Evolutionary conservation across 257 asterid species (phyloP).

Genomic region (Nicotiana paniculata): DNA sequence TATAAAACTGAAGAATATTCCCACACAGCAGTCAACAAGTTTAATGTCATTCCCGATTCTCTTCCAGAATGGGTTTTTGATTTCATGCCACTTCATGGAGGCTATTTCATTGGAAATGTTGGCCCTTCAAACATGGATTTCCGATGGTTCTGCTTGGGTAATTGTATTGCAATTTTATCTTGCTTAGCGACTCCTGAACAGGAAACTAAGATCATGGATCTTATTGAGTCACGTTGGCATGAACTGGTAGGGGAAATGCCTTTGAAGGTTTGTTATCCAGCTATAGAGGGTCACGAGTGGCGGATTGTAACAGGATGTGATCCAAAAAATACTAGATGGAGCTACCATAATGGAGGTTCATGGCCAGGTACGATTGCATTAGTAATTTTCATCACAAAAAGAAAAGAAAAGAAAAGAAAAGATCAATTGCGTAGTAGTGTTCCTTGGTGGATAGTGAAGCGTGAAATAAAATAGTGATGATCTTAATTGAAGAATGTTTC

Average conservation of each 20-base stretch:
- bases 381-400: too few relatives aligned
- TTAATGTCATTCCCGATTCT: constrained; percentile 48
- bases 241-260: constrained; percentile 57
- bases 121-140: constrained; percentile 50
- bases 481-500: background rate
- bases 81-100: constrained; percentile 43
- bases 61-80: constrained; percentile 52
- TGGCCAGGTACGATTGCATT: constrained; percentile 36
- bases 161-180: constrained; percentile 45
- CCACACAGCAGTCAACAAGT: constrained; percentile 53
- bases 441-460: background rate
- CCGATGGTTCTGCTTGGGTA: constrained; percentile 55
- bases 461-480: background rate
- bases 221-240: constrained; percentile 45
- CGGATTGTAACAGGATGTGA: constrained; percentile 46
- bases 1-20: constrained; percentile 53
- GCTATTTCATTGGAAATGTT: constrained; percentile 45
- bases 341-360: constrained; percentile 53
- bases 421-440: background rate
- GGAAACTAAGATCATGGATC: constrained; percentile 46
- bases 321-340: constrained; percentile 50
- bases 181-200: constrained; percentile 44
- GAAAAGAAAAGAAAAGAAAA: too few relatives aligned
- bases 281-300: constrained; percentile 51
- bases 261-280: constrained; percentile 47